These are phyloP conservation scores for Yamadazyma dendronema DNA, from an alignment of 1,139 yeast species.

Conservation along the genomic window DNA sequence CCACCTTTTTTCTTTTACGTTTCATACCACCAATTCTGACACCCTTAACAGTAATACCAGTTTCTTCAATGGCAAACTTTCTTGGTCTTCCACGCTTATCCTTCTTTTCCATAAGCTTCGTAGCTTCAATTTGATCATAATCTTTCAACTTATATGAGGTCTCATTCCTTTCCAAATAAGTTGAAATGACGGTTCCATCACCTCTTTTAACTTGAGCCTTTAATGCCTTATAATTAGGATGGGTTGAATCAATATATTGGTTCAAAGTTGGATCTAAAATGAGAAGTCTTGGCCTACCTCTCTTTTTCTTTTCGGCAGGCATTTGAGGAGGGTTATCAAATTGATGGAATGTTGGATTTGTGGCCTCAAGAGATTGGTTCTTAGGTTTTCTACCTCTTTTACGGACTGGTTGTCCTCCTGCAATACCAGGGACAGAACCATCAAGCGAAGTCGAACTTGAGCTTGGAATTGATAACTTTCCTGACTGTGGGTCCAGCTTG, in stretches of 20 bases:
- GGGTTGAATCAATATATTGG: conserved; percentile 42
- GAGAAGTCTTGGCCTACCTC: conserved; percentile 48
- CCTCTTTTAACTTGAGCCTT: conserved; percentile 34
- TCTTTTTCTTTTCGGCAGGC: conserved; percentile 28
- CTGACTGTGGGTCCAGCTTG: not conserved
- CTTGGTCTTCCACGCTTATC: conserved; percentile 53
- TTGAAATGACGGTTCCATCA: conserved; percentile 11
- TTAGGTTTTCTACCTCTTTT: conserved; percentile 13
- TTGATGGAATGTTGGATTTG: conserved; percentile 12
- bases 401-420: conserved; percentile 5
- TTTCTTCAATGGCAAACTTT: conserved; percentile 48
- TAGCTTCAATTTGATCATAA: conserved; percentile 38
- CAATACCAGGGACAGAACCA: conserved; percentile 1
- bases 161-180: conserved; percentile 7
- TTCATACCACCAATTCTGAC: conserved; percentile 41
- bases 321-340: conserved; percentile 9
- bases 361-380: conserved; percentile 9
- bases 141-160: conserved; percentile 13
- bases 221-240: conserved; percentile 42
- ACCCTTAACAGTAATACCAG: conserved; percentile 49
- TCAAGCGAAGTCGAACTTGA: not conserved
- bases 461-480: not conserved
- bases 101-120: conserved; percentile 38
- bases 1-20: conserved; percentile 21
- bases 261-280: conserved; percentile 43